These are phyloP conservation scores for Cerrena zonata DNA, from an alignment of 1,284 basidiomycete genomes.

Conservation along the genomic window DNA sequence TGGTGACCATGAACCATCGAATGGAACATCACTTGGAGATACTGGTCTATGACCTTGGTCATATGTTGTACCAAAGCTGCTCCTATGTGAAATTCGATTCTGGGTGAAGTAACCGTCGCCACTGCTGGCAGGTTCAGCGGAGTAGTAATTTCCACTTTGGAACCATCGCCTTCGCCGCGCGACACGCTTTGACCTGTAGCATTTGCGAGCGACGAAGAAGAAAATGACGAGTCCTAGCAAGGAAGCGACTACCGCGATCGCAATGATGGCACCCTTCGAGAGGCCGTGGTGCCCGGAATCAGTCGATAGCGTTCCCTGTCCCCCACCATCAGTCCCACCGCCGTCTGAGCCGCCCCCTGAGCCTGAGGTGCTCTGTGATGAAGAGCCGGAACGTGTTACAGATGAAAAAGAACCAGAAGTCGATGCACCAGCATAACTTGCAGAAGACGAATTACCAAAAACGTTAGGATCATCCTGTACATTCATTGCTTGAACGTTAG, in stretches of 20 bases:
- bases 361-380: conserved; percentile 1
- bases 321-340: conserved; percentile 3
- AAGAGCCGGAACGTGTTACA: not conserved
- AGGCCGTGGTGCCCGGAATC: conserved; percentile 9
- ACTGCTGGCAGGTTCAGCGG: conserved; percentile 11
- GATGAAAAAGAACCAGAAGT: conserved; percentile 1
- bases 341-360: not conserved
- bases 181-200: conserved; percentile 17
- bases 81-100: conserved; percentile 28
- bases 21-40: conserved; percentile 14
- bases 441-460: not conserved
- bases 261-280: conserved; percentile 13
- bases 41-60: conserved; percentile 27
- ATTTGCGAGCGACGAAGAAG: conserved; percentile 8
- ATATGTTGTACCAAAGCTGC: conserved; percentile 43
- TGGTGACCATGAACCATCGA: conserved; percentile 12
- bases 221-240: conserved; percentile 8
- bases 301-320: not conserved
- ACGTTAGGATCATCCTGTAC: conserved; percentile 2
- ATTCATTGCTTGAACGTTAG: conserved; percentile 8
- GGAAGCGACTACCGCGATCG: conserved; percentile 8
- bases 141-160: conserved; percentile 9
- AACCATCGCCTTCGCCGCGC: conserved; percentile 22
- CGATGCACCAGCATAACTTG: not conserved
- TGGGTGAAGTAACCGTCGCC: conserved; percentile 19